Evolutionary conservation across 2,329 filamentous ascomycete species (phyloP).

Genomic region (Knufia fluminis): DNA sequence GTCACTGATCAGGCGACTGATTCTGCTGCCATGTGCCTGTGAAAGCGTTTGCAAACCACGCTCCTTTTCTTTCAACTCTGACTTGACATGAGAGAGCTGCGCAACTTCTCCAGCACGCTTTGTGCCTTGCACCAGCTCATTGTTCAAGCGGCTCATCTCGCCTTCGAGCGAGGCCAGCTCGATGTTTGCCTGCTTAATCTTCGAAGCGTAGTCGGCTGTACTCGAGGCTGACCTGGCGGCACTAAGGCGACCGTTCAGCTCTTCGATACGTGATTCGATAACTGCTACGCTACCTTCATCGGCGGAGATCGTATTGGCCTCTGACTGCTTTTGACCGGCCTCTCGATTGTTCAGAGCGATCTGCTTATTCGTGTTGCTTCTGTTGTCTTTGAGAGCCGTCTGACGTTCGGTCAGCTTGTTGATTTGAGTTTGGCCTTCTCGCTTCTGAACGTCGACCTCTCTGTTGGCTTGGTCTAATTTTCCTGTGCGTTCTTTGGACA

Average conservation of each 20-base stretch:
- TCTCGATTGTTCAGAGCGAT: conserved; percentile 67
- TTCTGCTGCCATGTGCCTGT: conserved; percentile 61
- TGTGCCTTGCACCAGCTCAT: conserved; percentile 77
- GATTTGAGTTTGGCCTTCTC: conserved; percentile 61
- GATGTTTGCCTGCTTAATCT: conserved; percentile 57
- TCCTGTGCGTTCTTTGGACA: conserved; percentile 67
- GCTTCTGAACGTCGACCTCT: conserved; percentile 64
- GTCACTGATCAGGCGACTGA: conserved; percentile 54
- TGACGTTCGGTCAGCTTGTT: conserved; percentile 66
- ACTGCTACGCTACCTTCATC: conserved; percentile 78
- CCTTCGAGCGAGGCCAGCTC: conserved; percentile 62
- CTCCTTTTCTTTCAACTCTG: conserved; percentile 65
- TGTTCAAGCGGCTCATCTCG: conserved; percentile 60
- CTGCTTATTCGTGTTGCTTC: conserved; percentile 61
- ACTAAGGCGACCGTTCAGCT: conserved; percentile 55
- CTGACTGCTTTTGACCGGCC: conserved; percentile 54
- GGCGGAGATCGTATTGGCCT: conserved; percentile 62
- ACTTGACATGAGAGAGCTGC: conserved; percentile 71
- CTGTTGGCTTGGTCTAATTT: conserved; percentile 65
- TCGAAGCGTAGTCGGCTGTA: conserved; percentile 57
- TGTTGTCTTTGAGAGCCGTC: conserved; percentile 63
- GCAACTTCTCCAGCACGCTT: conserved; percentile 73
- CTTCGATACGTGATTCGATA: conserved; percentile 63
- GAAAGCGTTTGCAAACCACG: conserved; percentile 68
- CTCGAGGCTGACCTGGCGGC: conserved; percentile 56